These are phyloP conservation scores for Kurtzmaniella quercitrusa DNA, from an alignment of 1,139 yeast genomes.

Conservation along the genomic window DNA sequence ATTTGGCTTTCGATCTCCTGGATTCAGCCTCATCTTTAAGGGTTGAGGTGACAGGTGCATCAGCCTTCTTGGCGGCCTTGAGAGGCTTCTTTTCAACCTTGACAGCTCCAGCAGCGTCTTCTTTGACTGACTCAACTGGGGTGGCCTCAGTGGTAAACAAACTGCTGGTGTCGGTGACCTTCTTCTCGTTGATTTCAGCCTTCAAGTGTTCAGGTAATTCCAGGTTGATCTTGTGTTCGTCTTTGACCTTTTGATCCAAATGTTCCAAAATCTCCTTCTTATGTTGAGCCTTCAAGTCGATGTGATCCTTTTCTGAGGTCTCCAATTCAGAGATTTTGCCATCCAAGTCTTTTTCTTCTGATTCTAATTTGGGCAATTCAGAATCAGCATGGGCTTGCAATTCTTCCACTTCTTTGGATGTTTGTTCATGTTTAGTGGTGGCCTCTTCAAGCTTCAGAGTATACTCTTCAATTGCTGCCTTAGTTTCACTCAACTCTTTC, in stretches of 20 bases:
- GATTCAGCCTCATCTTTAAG: background rate
- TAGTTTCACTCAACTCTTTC: conserved; percentile 33
- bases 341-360: conserved; percentile 28
- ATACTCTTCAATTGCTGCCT: conserved; percentile 32
- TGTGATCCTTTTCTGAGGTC: conserved; percentile 25
- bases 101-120: conserved; percentile 16
- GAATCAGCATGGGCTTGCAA: conserved; percentile 22
- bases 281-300: conserved; percentile 24
- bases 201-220: conserved; percentile 53
- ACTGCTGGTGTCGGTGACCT: conserved; percentile 38
- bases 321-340: conserved; percentile 26
- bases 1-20: background rate
- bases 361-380: conserved; percentile 22
- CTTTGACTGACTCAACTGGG: conserved; percentile 19
- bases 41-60: conserved; percentile 3
- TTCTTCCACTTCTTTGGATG: conserved; percentile 28
- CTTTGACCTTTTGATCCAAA: conserved; percentile 33
- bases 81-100: conserved; percentile 8
- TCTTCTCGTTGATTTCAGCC: conserved; percentile 36
- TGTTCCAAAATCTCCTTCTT: conserved; percentile 31
- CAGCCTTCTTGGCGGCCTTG: conserved; percentile 1
- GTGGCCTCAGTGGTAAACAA: conserved; percentile 23
- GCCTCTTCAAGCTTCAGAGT: conserved; percentile 30
- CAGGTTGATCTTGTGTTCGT: conserved; percentile 41
- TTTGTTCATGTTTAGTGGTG: conserved; percentile 26